Evolutionary conservation across 345 rosid species (phyloP), one percentile per base, ranked within the genome.

Genomic region (Orychophragmus violaceus): DNA sequence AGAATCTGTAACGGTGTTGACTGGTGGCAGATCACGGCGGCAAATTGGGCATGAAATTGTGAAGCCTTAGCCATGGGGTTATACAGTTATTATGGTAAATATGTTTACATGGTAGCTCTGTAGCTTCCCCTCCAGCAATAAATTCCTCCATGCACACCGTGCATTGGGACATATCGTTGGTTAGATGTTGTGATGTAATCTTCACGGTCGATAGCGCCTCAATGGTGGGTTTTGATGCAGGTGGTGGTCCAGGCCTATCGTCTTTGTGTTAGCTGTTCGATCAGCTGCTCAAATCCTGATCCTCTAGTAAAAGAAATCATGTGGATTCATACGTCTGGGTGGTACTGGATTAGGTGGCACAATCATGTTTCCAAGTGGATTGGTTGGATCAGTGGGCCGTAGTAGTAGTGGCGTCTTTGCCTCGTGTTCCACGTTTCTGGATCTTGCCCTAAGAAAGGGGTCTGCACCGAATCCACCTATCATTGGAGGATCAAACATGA

Each of bases 121-220:
- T 89, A 7, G 91, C 98, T 35, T 84, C 88, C 7, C 82, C 87
- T 14, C 88, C 91, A 18, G 82, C 76, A 73, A 79, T 70, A 54
- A 92, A 84, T 62, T 87, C 95, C 64, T 91, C 98, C 80, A 77
- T 84, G 72, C 98, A 89, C 48, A 91, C 85, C 0, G 89, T 82
- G 70, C 92, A 88, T 4, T 71, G 35, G 3, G 87, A 44, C 67
- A 63, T 88, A 62, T 81, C 91, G n/a, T 64, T 51, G 6, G 19
- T 53, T 77, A 92, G 66, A 75, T 89, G 96, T 0, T 51, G 37
- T 27, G 64, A 64, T 8, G 53, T 74, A 22, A 92, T 79, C 32
- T 74, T 73, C 42, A 88, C 85, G 0, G 71, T 82, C 3, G 91
- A 91, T 51, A 92, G 68, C 0, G 87, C 71, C 2, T 75, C 59